Base-by-base conservation (phyloP, 1,284 basidiomycete genomes). In the Dichomitus squalens region DNA sequence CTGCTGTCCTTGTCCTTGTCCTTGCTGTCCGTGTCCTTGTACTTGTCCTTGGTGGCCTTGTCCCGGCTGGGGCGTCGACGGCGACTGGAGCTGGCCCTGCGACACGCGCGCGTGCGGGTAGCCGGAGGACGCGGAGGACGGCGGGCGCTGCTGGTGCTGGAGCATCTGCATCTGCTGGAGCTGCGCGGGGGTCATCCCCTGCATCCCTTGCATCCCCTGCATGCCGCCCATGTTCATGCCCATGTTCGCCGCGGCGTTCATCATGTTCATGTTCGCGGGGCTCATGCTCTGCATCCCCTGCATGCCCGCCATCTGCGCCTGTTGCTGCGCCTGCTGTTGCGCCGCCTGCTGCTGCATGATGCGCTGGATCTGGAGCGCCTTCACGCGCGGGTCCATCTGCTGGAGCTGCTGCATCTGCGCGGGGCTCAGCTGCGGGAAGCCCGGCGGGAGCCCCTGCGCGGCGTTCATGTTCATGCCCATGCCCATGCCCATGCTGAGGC, bases 81-180 rank as follows among this genome's bases (percentile, higher is more conserved):
- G 53, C 2, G 43, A 21, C 20, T 56, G 59, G 14, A 61, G 51
- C 49, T 63, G 61, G 12, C 60, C 52, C 23, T 61, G 60, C 5
- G 57, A 56, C 23, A 58, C 41, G n/a, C 60, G 54, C 12, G 57
- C 54, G 5, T 59, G 57, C 1, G 57, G 55, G 31, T 57, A 44
- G 3, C 25, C 16, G 7, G 63, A 6, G 29, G 29, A 31, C 11
- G 29, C 29, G 29, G 29, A 31, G 6, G 29, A 31, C 29, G 29
- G n/a, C 31, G 29, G 46, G 1, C 27, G 25, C 43, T 58, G 58
- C 43, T 56, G 58, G 12, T 66, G 58, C 39, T 66, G 60, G 21
- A 58, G 60, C 53, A 57, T 53, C 46, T 62, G 62, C 62, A 58
- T 60, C 60, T 59, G 64, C 58, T 63, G 60, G 33, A 61, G 44